Percentiles rank a stretch among this genome's conserved stretches.
phyloP scores from a whole-genome alignment of 495 filamentous ascomycete species.

The Tuber melanosporum region DNA sequence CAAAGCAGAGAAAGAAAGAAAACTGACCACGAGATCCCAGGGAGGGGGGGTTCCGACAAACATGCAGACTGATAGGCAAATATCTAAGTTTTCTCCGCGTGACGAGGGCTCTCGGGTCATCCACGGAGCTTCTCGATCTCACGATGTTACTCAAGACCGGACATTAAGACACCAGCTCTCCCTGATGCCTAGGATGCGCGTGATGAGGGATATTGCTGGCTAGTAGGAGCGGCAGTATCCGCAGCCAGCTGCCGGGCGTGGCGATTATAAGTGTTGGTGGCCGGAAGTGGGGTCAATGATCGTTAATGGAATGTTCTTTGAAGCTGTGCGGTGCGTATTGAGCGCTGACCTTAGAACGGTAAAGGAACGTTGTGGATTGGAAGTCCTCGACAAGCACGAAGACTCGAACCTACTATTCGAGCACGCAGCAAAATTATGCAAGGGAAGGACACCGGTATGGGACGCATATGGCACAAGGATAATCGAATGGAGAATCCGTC shows the following conservation, averaged over 20 bases:
- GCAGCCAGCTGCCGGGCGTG: not conserved
- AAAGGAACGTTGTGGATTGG: not conserved
- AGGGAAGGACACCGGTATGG: not conserved
- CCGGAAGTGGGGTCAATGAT: not conserved
- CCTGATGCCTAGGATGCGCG: not conserved
- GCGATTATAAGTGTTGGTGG: not conserved
- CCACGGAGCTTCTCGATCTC: not conserved
- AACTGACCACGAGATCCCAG: not conserved
- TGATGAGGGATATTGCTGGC: not conserved
- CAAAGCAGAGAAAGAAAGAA: not conserved
- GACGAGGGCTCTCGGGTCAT: not conserved
- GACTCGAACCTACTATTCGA: not conserved
- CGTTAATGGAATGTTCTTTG: not conserved
- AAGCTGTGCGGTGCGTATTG: not conserved
- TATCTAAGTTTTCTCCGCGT: not conserved
- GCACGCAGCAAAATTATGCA: not conserved
- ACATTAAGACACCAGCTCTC: not conserved
- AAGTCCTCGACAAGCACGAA: not conserved
- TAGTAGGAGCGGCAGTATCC: not conserved
- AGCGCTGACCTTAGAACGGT: not conserved
- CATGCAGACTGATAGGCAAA: not conserved
- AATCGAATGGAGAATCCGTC: not conserved
- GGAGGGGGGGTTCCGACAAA: not conserved
- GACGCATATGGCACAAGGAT: not conserved
- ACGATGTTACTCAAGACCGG: not conserved